Evolutionary conservation across 2,329 filamentous ascomycete genomes (phyloP).

Genomic region (Paracoccidioides brasiliensis): DNA sequence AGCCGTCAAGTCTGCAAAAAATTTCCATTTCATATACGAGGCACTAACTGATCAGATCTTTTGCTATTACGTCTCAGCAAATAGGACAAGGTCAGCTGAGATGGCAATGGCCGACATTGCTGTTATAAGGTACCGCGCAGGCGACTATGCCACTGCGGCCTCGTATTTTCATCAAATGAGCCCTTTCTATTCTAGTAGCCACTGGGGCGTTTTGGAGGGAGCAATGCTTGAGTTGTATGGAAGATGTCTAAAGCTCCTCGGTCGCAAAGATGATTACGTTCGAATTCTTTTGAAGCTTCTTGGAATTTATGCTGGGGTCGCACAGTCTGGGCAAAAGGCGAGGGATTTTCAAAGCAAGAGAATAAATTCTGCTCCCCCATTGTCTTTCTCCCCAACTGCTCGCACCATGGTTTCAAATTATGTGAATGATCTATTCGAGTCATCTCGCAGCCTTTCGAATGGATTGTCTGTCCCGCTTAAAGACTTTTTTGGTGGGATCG

Average conservation of each 20-base stretch:
- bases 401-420: slow-evolving; percentile 20
- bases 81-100: slow-evolving; percentile 63
- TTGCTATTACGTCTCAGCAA: slow-evolving; percentile 68
- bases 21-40: slow-evolving; percentile 57
- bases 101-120: slow-evolving; percentile 73
- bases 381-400: slow-evolving; percentile 14
- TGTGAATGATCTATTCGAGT: slow-evolving; percentile 33
- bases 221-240: slow-evolving; percentile 79
- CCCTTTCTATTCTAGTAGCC: slow-evolving; percentile 61
- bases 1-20: slow-evolving; percentile 47
- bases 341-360: slow-evolving; percentile 4
- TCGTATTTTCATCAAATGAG: slow-evolving; percentile 67
- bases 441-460: slow-evolving; percentile 39
- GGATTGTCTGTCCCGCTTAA: slow-evolving; percentile 56
- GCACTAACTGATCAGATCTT: slow-evolving; percentile 73
- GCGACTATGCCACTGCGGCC: slow-evolving; percentile 60
- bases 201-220: slow-evolving; percentile 69
- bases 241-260: slow-evolving; percentile 63
- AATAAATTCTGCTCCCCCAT: slow-evolving; percentile 15
- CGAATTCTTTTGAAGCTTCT: slow-evolving; percentile 58
- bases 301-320: slow-evolving; percentile 24
- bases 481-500: slow-evolving; percentile 59
- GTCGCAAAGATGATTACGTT: slow-evolving; percentile 66
- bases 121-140: slow-evolving; percentile 63
- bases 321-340: slow-evolving; percentile 22